Conservation (phyloP, 2,329 filamentous ascomycete genomes). For the Dryadomyces quercivorus region DNA sequence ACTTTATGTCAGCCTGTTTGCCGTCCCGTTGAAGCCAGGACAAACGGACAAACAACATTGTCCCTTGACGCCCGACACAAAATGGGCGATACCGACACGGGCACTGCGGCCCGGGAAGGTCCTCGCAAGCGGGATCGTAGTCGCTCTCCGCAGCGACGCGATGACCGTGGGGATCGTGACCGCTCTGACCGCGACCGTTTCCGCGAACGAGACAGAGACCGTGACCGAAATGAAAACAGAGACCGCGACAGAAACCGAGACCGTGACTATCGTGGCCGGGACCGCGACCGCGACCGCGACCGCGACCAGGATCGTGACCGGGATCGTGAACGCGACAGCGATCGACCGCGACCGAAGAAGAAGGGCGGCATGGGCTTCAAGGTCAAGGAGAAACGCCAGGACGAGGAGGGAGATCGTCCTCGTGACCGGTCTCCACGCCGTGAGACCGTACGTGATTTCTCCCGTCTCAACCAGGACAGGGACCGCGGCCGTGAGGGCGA, state of each 20-base stretch:
- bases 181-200: neutral
- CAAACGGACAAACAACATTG: neutral
- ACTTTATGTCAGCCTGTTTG: neutral
- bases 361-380: conserved; percentile 34
- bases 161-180: neutral
- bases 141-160: conserved; percentile 2
- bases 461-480: conserved; percentile 5
- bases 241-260: conserved; percentile 10
- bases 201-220: conserved; percentile 1
- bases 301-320: conserved; percentile 14
- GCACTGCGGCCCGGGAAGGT: neutral
- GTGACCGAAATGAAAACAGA: conserved; percentile 16
- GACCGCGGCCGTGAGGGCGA: conserved; percentile 13
- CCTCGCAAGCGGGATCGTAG: neutral
- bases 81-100: neutral
- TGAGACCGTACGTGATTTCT: conserved; percentile 10
- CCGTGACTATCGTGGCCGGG: conserved; percentile 4
- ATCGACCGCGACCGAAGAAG: conserved; percentile 10
- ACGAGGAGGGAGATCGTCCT: conserved; percentile 26
- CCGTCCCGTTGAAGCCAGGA: neutral
- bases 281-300: conserved; percentile 17
- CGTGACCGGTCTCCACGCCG: conserved; percentile 24
- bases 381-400: conserved; percentile 44
- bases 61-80: neutral
- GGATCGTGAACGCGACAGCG: conserved; percentile 16